A percentile compares a stretch with the other conserved stretches of the same genome.
phyloP scores from a whole-genome alignment of 176 grass and related monocot genomes.

The Avena atlantica region DNA sequence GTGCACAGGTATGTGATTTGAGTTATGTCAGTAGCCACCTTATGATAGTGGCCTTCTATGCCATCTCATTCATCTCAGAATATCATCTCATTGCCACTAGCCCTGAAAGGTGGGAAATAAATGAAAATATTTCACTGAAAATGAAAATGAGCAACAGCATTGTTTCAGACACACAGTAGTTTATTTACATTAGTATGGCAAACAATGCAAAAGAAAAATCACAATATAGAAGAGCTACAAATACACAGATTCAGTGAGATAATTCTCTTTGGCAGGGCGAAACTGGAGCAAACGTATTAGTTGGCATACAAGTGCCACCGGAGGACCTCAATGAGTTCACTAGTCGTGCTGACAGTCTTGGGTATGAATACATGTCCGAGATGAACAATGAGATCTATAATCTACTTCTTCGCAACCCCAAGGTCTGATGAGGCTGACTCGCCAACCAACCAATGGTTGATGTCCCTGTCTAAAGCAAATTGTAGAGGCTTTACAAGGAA shows the following conservation, averaged over 20 bases:
- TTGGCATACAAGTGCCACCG: slow-evolving; percentile 83
- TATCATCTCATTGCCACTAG: neutral
- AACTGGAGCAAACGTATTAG: slow-evolving; percentile 84
- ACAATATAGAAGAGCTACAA: neutral
- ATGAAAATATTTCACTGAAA: neutral
- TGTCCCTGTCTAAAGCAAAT: neutral
- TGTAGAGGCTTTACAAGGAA: slow-evolving; percentile 7
- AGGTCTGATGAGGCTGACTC: slow-evolving; percentile 2
- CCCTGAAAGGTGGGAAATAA: neutral
- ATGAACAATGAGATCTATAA: slow-evolving; percentile 75
- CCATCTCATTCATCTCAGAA: slow-evolving; percentile 16
- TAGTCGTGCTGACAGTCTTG: slow-evolving; percentile 57
- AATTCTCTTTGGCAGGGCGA: slow-evolving; percentile 64
- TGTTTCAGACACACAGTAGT: neutral
- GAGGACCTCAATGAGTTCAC: slow-evolving; percentile 75
- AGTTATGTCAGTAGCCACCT: neutral
- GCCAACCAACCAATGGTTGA: neutral
- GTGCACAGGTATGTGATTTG: slow-evolving; percentile 66
- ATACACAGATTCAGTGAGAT: slow-evolving; percentile 6
- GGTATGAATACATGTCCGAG: slow-evolving; percentile 85
- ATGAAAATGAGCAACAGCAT: neutral
- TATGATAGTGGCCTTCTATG: slow-evolving; percentile 23
- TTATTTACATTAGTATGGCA: neutral
- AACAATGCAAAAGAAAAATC: neutral
- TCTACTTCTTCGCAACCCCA: slow-evolving; percentile 66